Evolutionary conservation across 2,329 filamentous ascomycete species (phyloP), one percentile per base, ranked within the genome.

Genomic region (Xylariaceae sp.): DNA sequence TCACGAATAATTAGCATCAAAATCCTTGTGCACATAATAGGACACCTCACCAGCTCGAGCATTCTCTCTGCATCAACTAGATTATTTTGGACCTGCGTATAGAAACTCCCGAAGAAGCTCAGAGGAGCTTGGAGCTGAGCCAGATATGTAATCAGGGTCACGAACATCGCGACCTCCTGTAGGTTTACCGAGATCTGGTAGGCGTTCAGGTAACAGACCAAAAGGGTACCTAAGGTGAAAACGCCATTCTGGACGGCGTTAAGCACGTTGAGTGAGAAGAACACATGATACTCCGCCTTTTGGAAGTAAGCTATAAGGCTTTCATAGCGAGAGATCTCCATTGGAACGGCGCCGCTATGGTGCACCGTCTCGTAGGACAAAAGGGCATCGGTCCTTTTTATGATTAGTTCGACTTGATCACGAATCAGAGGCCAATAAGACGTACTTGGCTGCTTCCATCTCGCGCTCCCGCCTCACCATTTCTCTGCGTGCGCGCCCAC

Each of bases 381-480:
- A 79, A 99, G 94, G 0, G 94, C 97, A 74, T 99, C 94, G 71
- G 36, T 50, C 12, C 46, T 50, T 3, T 37, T n/a, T n/a, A n/a
- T n/a, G n/a, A n/a, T n/a, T n/a, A n/a, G n/a, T n/a, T n/a, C n/a
- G n/a, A n/a, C n/a, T n/a, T n/a, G n/a, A n/a, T n/a, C n/a, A n/a
- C n/a, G n/a, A n/a, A n/a, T n/a, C n/a, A n/a, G n/a, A n/a, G n/a
- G n/a, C n/a, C n/a, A 37, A 34, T 7, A 19, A 23, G 43, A 36
- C 29, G 2, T 96, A 98, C 76, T 98, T 98, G 66, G 98, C 92
- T 6, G 94, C 94, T 74, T 97, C 93, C 75, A 97, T 92, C 75
- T 97, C 92, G 61, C 95, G 85, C 65, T 94, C 92, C 11, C 92
- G 90, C 71, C 96, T 97, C 47, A 93, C 92, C 89, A 96, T 97